Base-by-base conservation (phyloP, 306 rosid genomes). In the Lathyrus tuberosus region DNA sequence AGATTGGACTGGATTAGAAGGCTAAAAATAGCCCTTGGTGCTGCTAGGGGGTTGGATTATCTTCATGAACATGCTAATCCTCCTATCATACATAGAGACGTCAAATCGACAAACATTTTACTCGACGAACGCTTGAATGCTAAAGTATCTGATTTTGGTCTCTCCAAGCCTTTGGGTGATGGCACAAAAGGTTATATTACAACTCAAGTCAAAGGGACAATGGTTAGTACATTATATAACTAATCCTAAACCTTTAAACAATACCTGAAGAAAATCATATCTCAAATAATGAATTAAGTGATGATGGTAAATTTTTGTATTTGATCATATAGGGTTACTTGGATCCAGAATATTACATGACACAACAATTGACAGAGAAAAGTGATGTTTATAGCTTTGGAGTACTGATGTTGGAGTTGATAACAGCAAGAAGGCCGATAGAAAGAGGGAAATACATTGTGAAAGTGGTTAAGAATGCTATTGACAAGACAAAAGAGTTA, bases 81-180 rank as follows among this genome's bases (percentile, higher is more conserved):
- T 56, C 86, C 96, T 6, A 89, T 87, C 57, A 92, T 87, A 71
- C 96, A 92, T 33, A 80, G 96, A 72, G 96, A 92, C 78, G 74
- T 89, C n/a, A 92, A 92, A 80, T 89, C 98, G 48, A 75, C 78
- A 60, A 92, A 92, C 71, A 87, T 92, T 40, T 79, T 92, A 11
- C 77, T 89, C 20, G 98, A 92, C 42, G 90, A 87, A 6, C 68
- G 35, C 57, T 70, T 87, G 58, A 83, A 67, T 43, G 92, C 96
- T 26, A 92, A 87, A 82, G 95, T 92, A 9, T 72, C 91, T 11
- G 98, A 92, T 76, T 92, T 92, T 67, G 98, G 98, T 62, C 88
- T 87, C 79, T 92, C 86, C 65, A 92, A 89, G 73, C 91, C 82
- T 28, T 67, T 83, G 69, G 73, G 72, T 33, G 92, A 89, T 18